phyloP scores from a whole-genome alignment of 345 rosid genomes.

The Abelmoschus esculentus region DNA sequence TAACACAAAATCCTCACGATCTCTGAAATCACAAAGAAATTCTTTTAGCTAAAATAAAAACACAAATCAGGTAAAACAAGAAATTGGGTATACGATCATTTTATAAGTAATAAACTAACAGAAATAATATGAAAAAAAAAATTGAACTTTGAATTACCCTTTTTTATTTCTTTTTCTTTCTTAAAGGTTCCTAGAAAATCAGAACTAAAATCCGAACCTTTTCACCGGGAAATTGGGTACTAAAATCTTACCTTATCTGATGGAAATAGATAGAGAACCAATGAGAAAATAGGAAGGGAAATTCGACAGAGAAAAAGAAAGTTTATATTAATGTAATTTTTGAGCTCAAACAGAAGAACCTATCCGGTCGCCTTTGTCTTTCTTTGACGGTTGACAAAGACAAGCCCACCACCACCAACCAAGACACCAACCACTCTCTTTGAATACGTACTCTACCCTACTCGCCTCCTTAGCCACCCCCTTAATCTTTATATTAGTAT shows the following conservation, averaged over 20 bases:
- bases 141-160: background rate
- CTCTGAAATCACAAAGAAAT: background rate
- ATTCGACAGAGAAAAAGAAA: background rate
- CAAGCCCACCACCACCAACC: background rate
- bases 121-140: background rate
- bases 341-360: background rate
- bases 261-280: background rate
- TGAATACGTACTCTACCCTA: background rate
- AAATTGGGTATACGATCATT: background rate
- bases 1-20: background rate
- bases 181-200: background rate
- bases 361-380: no score
- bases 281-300: background rate
- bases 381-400: background rate
- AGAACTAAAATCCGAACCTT: background rate
- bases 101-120: background rate
- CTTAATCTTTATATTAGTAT: no score
- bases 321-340: background rate
- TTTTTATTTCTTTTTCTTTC: background rate
- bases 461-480: background rate
- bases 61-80: background rate
- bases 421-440: background rate
- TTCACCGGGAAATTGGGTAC: background rate
- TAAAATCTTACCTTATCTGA: constrained; percentile 17
- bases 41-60: background rate